Conservation (phyloP, 768 basidiomycete species). For the Hygrophoropsis aurantiaca region DNA sequence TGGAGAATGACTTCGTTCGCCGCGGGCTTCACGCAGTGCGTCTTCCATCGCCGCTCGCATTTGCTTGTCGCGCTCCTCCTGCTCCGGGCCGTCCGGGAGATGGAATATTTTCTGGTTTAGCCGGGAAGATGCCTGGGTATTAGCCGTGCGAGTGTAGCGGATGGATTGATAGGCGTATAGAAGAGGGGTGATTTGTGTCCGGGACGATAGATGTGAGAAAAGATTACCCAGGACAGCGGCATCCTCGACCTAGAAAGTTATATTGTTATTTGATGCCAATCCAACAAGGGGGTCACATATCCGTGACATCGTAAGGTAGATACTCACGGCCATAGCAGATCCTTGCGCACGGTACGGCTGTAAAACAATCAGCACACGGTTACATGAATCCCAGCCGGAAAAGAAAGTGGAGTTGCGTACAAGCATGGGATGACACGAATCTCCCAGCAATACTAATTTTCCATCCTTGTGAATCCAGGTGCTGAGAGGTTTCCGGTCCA, state of each 20-base stretch:
- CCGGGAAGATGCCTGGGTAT: conserved; percentile 48
- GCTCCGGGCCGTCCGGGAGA: conserved; percentile 52
- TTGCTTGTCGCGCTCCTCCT: conserved; percentile 46
- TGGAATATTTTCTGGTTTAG: conserved; percentile 58
- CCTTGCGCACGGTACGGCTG: conserved; percentile 57
- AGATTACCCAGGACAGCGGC: conserved; percentile 46
- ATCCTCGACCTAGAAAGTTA: conserved; percentile 30
- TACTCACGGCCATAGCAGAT: conserved; percentile 50
- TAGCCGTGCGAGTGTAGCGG: conserved; percentile 48
- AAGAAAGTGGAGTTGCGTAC: conserved; percentile 12
- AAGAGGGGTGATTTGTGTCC: conserved; percentile 42
- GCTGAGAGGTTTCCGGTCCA: conserved; percentile 46
- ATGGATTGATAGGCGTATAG: conserved; percentile 53
- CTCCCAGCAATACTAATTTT: conserved; percentile 48
- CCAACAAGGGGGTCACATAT: neutral
- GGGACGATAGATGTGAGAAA: conserved; percentile 44
- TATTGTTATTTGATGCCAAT: no score
- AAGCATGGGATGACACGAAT: conserved; percentile 59
- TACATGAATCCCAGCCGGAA: neutral
- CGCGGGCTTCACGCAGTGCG: conserved; percentile 27
- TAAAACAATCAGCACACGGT: neutral
- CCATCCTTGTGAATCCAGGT: conserved; percentile 49
- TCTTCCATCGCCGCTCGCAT: conserved; percentile 51
- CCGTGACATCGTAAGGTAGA: conserved; percentile 8
- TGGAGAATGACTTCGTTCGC: conserved; percentile 10